phyloP scores from a whole-genome alignment of 148 eudicot genomes.

The Persicaria maculosa region DNA sequence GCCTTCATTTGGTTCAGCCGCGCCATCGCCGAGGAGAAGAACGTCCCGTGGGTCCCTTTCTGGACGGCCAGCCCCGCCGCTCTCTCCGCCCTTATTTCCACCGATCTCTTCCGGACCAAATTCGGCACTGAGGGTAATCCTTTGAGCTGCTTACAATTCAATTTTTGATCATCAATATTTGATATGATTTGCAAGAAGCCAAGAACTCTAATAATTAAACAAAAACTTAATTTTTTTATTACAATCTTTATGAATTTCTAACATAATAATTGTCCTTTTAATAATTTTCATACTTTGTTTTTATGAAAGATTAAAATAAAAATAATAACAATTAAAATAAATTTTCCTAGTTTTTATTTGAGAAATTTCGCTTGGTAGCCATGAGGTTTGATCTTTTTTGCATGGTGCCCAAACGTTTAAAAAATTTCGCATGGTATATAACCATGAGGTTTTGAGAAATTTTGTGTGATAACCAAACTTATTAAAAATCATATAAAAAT shows the following conservation, averaged over 20 bases:
- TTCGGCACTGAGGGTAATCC: constrained; percentile 23
- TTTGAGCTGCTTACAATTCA: not conserved
- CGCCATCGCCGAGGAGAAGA: constrained; percentile 34
- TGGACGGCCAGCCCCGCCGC: constrained; percentile 30
- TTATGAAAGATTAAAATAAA: no score
- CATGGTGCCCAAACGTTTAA: no score
- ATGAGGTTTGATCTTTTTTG: no score
- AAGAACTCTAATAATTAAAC: no score
- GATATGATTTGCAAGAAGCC: no score
- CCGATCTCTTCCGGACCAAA: constrained; percentile 36
- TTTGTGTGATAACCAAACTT: no score
- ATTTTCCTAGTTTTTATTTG: not conserved
- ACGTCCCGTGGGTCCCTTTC: constrained; percentile 35
- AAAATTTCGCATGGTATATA: no score
- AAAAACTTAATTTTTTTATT: no score
- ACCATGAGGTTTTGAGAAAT: no score
- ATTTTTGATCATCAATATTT: not conserved
- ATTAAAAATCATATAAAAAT: no score
- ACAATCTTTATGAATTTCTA: not conserved
- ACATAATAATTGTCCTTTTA: not conserved
- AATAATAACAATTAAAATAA: not conserved
- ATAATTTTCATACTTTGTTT: no score
- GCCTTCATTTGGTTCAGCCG: constrained; percentile 48
- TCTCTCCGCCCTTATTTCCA: constrained; percentile 33
- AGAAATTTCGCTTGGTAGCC: no score